These are phyloP conservation scores for Chrysoporthe deuterocubensis DNA, from an alignment of 2,329 filamentous ascomycete species.

Conservation along the genomic window DNA sequence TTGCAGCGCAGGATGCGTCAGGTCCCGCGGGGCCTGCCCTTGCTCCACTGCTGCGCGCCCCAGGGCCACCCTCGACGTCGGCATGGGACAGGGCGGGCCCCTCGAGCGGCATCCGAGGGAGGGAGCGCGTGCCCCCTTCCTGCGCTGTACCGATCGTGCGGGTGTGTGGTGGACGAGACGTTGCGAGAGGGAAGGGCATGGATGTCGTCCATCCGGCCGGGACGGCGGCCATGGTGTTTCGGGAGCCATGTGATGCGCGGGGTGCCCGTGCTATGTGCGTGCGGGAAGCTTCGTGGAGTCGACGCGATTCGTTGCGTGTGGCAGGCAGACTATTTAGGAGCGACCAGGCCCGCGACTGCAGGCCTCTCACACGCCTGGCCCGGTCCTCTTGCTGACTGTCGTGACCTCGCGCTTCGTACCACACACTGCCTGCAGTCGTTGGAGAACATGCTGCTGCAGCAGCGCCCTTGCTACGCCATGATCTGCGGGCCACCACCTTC, in stretches of 20 bases:
- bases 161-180: not conserved
- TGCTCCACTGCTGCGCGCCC: not conserved
- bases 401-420: not conserved
- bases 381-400: constrained; percentile 3
- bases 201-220: not conserved
- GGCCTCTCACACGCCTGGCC: not conserved
- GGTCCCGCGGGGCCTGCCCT: not conserved
- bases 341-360: not conserved
- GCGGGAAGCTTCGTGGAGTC: not conserved
- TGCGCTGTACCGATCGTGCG: not conserved
- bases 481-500: constrained; percentile 5
- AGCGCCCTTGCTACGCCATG: constrained; percentile 1
- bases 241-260: not conserved
- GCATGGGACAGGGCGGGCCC: not conserved
- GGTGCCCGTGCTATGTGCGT: not conserved
- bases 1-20: constrained; percentile 3
- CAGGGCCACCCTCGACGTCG: not conserved
- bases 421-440: not conserved
- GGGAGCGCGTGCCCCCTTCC: not conserved
- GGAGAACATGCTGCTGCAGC: not conserved
- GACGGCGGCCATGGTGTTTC: not conserved
- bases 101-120: not conserved
- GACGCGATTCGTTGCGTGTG: not conserved
- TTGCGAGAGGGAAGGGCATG: not conserved
- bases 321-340: not conserved